Evolutionary conservation across 208 protist species (phyloP).

Genomic region (Leishmania turanica): DNA sequence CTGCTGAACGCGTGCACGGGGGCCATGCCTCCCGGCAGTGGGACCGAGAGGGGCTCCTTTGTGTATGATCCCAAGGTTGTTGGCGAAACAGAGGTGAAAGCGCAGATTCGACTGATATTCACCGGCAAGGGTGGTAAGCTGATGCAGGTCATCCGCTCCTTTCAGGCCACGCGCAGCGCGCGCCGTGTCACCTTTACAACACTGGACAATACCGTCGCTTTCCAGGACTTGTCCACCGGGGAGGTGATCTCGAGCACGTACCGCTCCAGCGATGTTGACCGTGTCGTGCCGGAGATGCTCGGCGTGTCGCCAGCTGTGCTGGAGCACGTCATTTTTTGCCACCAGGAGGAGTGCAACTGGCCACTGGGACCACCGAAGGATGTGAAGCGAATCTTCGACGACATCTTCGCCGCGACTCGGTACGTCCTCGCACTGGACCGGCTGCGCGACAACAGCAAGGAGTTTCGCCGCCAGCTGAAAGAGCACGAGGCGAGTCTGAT

Average conservation of each 20-base stretch:
- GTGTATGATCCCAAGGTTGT: conserved; percentile 98
- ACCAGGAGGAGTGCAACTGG: conserved; percentile 99
- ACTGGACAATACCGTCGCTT: conserved; percentile 94
- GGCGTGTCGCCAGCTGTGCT: conserved; percentile 98
- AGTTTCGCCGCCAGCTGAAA: conserved; percentile 81
- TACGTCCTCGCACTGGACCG: conserved; percentile 92
- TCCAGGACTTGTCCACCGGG: conserved; percentile 84
- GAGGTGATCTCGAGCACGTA: conserved; percentile 85
- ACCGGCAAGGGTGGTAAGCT: conserved; percentile 78
- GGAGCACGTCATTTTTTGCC: conserved; percentile 98
- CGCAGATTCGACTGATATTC: conserved; percentile 96
- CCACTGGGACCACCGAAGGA: conserved; percentile 91
- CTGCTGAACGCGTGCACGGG: conserved; percentile 97
- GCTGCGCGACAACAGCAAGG: conserved; percentile 85
- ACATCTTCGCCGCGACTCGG: conserved; percentile 97
- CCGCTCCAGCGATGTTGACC: conserved; percentile 95
- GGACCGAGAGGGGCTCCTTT: conserved; percentile 94
- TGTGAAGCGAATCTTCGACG: conserved; percentile 99
- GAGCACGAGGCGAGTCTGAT: conserved; percentile 82
- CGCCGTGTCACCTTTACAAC: conserved; percentile 92
- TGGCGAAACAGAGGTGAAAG: conserved; percentile 96
- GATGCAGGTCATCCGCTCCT: conserved; percentile 92
- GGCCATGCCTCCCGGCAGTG: conserved; percentile 95
- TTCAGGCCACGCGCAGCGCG: conserved; percentile 90
- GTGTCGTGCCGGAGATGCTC: conserved; percentile 95